phyloP scores from a whole-genome alignment of 208 protist species.

The Trypanosomatidae sp. region DNA sequence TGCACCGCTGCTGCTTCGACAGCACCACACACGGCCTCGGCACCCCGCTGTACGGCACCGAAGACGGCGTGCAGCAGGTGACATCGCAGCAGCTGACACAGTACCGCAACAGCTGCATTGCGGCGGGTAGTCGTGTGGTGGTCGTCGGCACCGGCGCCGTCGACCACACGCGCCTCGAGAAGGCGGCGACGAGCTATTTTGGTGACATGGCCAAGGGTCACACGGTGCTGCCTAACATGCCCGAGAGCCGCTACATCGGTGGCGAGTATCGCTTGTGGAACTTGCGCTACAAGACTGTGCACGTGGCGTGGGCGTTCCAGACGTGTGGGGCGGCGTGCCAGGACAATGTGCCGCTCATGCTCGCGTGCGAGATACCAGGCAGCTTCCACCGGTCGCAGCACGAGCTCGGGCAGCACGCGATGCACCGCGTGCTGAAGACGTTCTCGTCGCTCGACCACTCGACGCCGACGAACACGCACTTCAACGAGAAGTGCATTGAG shows the following conservation, averaged over 20 bases:
- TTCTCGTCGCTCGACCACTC: slow-evolving; percentile 83
- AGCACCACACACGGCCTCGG: slow-evolving; percentile 86
- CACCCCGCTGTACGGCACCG: slow-evolving; percentile 94
- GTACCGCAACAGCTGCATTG: slow-evolving; percentile 78
- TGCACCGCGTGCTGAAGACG: slow-evolving; percentile 80
- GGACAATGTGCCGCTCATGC: slow-evolving; percentile 73
- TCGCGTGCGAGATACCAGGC: slow-evolving; percentile 80
- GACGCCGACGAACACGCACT: slow-evolving; percentile 80
- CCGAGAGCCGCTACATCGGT: slow-evolving; percentile 62
- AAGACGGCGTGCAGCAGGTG: slow-evolving; percentile 84
- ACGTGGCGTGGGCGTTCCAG: slow-evolving; percentile 85
- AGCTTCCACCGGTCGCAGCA: slow-evolving; percentile 82
- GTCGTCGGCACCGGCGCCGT: slow-evolving; percentile 93
- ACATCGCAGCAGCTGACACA: slow-evolving; percentile 50
- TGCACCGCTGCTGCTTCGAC: slow-evolving; percentile 87
- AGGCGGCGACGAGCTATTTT: slow-evolving; percentile 86
- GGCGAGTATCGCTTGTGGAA: slow-evolving; percentile 84
- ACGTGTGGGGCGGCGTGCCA: slow-evolving; percentile 72
- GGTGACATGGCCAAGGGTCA: slow-evolving; percentile 38
- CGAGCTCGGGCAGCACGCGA: slow-evolving; percentile 76
- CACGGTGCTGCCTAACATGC: slow-evolving; percentile 6
- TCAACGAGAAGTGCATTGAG: slow-evolving; percentile 82
- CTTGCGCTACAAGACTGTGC: slow-evolving; percentile 75
- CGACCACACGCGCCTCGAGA: slow-evolving; percentile 89
- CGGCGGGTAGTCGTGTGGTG: slow-evolving; percentile 90